Percentiles rank a stretch among this genome's conserved stretches.
These are phyloP conservation scores for Fraxinus velutina DNA, from an alignment of 305 asterid species.

Conservation along the genomic window DNA sequence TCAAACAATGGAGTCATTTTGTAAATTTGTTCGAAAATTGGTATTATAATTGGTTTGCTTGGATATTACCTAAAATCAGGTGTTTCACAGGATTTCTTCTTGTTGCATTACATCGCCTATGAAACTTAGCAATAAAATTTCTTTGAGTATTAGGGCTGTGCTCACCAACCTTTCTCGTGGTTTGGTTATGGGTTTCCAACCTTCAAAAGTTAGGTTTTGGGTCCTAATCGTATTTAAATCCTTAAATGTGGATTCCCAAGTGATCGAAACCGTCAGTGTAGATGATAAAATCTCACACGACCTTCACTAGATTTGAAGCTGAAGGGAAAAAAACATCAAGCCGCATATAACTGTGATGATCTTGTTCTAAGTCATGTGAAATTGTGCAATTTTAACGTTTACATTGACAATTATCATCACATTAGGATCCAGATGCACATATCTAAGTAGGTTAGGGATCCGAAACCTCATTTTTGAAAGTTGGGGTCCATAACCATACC, in stretches of 20 bases:
- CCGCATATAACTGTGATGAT: not conserved
- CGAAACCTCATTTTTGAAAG: not conserved
- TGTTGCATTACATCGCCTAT: not conserved
- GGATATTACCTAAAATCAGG: not conserved
- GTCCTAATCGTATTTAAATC: not conserved
- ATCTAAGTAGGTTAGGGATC: not conserved
- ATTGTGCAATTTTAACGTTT: not conserved
- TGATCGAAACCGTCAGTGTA: not conserved
- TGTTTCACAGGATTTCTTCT: slow-evolving; percentile 11
- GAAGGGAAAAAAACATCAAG: not conserved
- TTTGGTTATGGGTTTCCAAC: not conserved
- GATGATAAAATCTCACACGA: not conserved
- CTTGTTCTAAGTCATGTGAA: not conserved
- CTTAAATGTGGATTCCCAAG: not conserved
- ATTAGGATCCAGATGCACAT: not conserved
- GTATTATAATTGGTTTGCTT: not conserved
- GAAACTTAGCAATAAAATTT: not conserved
- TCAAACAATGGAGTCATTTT: not conserved
- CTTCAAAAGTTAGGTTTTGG: not conserved
- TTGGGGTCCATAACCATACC: not conserved
- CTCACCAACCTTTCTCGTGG: not conserved
- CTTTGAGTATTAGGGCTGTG: not conserved
- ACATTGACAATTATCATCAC: not conserved
- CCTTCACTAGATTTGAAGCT: not conserved
- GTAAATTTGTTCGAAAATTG: not conserved